Conservation (phyloP, 257 asterid species). For the Solanum bulbocastanum region DNA sequence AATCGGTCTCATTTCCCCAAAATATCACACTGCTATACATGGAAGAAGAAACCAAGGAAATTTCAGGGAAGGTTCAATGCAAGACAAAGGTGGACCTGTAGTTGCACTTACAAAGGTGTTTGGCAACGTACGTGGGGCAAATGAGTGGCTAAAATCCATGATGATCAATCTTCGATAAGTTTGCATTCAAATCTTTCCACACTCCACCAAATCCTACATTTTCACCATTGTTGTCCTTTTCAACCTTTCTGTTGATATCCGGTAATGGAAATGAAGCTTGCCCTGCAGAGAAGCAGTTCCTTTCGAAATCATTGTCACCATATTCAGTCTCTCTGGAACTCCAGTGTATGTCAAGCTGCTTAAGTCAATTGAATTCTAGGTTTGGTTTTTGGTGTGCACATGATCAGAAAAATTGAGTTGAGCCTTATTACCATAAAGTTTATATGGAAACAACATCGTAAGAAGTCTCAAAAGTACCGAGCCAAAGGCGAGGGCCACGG, state of each 20-base stretch:
- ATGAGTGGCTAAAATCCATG: constrained; percentile 81
- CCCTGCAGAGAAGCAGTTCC: background rate
- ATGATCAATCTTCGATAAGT: constrained; percentile 31
- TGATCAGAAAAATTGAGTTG: constrained; percentile 45
- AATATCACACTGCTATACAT: background rate
- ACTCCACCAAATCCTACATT: background rate
- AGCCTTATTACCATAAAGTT: constrained; percentile 46
- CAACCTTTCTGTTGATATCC: background rate
- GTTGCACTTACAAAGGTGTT: constrained; percentile 67
- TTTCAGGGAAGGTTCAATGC: constrained; percentile 57
- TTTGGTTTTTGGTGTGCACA: constrained; percentile 3
- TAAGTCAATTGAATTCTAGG: background rate
- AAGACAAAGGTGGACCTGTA: constrained; percentile 78
- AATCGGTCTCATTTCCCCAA: background rate
- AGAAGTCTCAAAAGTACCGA: constrained; percentile 65
- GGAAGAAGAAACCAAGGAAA: background rate
- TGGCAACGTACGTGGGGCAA: constrained; percentile 79
- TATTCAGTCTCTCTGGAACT: background rate
- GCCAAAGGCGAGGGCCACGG: constrained; percentile 64
- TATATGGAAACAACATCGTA: constrained; percentile 47
- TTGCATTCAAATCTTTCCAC: constrained; percentile 1
- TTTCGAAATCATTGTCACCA: background rate
- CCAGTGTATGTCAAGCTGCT: background rate
- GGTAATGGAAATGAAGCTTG: background rate
- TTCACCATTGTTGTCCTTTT: background rate